Evolutionary conservation across 148 eudicot species (phyloP).

Genomic region (Dysphania ambrosioides): DNA sequence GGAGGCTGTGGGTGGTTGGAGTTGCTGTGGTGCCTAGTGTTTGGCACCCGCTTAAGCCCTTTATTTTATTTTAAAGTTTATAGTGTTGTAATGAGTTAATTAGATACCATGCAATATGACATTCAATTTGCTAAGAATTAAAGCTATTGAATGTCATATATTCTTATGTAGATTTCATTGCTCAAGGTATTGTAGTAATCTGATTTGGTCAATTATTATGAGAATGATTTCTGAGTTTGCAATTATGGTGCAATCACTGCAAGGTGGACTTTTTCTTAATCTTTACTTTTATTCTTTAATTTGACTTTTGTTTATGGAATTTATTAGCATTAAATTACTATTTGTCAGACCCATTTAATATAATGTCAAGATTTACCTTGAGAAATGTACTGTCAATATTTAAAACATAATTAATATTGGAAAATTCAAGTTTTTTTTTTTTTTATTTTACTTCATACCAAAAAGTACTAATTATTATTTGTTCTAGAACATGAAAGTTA

Average conservation of each 20-base stretch:
- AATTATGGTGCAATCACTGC: not conserved
- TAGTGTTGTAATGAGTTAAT: not conserved
- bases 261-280: not conserved
- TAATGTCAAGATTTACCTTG: too few species aligned
- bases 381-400: too few species aligned
- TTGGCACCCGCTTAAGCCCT: conserved; percentile 31
- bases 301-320: not conserved
- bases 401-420: too few species aligned
- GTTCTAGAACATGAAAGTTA: too few species aligned
- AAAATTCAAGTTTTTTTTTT: too few species aligned
- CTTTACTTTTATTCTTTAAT: not conserved
- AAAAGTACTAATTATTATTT: too few species aligned
- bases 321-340: too few species aligned
- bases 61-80: not conserved
- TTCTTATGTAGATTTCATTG: conserved; percentile 8
- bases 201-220: conserved; percentile 12
- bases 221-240: conserved; percentile 4
- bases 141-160: conserved; percentile 3
- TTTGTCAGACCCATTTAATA: too few species aligned
- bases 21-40: conserved; percentile 29
- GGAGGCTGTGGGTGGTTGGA: conserved; percentile 8
- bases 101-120: not conserved
- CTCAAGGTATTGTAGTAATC: not conserved
- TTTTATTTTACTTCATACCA: too few species aligned
- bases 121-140: not conserved